These are phyloP conservation scores for Graphilbum sp. DNA, from an alignment of 2,329 filamentous ascomycete genomes.

Conservation along the genomic window DNA sequence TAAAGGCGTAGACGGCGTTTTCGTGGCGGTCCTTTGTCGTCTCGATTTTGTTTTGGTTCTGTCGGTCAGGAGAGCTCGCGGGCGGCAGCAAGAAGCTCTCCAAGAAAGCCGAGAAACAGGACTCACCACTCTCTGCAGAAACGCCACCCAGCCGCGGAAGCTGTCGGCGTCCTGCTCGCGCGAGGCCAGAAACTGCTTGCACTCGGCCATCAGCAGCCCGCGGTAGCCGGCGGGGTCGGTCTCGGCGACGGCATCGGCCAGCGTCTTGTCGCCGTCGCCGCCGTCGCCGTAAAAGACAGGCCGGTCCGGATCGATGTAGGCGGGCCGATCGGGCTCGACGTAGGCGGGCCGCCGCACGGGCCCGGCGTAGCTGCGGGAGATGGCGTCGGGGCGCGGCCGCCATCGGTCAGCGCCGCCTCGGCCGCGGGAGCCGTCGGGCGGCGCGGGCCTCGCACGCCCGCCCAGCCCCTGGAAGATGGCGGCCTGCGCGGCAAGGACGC, in stretches of 20 bases:
- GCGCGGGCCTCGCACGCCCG: neutral
- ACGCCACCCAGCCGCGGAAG: conserved; percentile 12
- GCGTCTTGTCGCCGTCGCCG: neutral
- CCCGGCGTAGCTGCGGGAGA: too few species aligned
- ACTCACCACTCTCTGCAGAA: conserved; percentile 14
- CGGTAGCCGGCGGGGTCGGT: conserved; percentile 1
- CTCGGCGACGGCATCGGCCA: neutral
- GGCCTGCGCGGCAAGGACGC: neutral
- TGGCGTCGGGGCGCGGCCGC: too few species aligned
- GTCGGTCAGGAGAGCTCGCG: neutral
- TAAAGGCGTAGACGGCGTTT: conserved; percentile 31
- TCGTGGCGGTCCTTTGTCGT: conserved; percentile 28
- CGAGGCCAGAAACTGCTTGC: conserved; percentile 19
- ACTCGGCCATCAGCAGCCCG: conserved; percentile 14
- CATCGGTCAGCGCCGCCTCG: neutral
- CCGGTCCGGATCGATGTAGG: too few species aligned
- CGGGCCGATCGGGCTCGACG: too few species aligned
- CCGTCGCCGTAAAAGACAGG: neutral
- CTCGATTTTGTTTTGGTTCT: conserved; percentile 21
- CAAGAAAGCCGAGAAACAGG: neutral
- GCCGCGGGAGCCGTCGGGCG: too few species aligned
- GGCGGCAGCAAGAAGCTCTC: neutral
- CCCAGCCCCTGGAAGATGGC: neutral
- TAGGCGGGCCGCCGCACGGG: too few species aligned
- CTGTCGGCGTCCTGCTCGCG: conserved; percentile 15